Conservation (phyloP, 2,329 filamentous ascomycete species). For the Verticillium dahliae region DNA sequence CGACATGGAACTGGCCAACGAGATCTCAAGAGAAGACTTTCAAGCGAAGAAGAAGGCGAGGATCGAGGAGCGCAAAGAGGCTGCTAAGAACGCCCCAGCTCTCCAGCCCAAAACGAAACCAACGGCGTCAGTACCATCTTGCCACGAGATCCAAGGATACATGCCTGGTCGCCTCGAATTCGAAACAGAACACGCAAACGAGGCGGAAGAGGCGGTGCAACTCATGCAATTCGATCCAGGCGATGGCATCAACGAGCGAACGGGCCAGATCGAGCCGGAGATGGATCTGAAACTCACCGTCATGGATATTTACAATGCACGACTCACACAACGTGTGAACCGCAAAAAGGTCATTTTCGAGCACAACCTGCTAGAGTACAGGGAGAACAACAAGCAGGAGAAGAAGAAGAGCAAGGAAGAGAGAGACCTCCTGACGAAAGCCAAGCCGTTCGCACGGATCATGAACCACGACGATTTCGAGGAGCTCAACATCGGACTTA, state of each 20-base stretch:
- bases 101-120: slow-evolving; percentile 91
- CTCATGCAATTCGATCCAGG: slow-evolving; percentile 98
- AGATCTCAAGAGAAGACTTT: slow-evolving; percentile 85
- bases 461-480: slow-evolving; percentile 94
- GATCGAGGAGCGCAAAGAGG: slow-evolving; percentile 87
- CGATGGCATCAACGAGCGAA: slow-evolving; percentile 79
- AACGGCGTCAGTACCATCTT: slow-evolving; percentile 88
- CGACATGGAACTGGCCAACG: slow-evolving; percentile 70
- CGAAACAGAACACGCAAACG: slow-evolving; percentile 95
- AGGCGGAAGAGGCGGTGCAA: slow-evolving; percentile 96
- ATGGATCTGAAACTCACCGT: slow-evolving; percentile 97
- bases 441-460: slow-evolving; percentile 92
- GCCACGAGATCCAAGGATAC: slow-evolving; percentile 96
- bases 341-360: slow-evolving; percentile 96
- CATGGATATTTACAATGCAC: slow-evolving; percentile 96
- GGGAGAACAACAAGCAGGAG: slow-evolving; percentile 81
- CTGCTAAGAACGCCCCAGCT: slow-evolving; percentile 74
- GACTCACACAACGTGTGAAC: slow-evolving; percentile 83
- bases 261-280: slow-evolving; percentile 84
- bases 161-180: slow-evolving; percentile 98
- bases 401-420: slow-evolving; percentile 98
- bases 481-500: slow-evolving; percentile 72
- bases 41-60: slow-evolving; percentile 86
- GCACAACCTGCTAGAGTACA: slow-evolving; percentile 86
- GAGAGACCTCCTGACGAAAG: slow-evolving; percentile 81